A percentile compares a stretch with the other conserved stretches of the same genome.
phyloP scores from a whole-genome alignment of 1,139 yeast species.

The Magnusiomyces ingens region DNA sequence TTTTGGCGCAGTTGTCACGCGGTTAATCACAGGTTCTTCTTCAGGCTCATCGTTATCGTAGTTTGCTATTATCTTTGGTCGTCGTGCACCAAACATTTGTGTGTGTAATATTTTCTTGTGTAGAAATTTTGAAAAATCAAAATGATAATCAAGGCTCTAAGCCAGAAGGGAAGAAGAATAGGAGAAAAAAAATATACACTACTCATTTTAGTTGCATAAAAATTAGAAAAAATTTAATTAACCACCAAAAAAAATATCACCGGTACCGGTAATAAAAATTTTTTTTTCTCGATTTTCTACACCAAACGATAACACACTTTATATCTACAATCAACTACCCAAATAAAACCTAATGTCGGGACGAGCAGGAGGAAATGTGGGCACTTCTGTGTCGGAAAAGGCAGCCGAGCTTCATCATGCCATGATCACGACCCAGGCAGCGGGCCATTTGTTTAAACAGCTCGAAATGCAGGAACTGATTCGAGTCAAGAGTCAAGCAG shows the following conservation, averaged over 20 bases:
- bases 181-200: no score
- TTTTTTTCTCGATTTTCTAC: neutral
- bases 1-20: no score
- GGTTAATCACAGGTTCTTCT: neutral
- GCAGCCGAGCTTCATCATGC: constrained; percentile 52
- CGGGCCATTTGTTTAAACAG: constrained; percentile 50
- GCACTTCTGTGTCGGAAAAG: constrained; percentile 30
- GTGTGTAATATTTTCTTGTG: no score
- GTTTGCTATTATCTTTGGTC: constrained; percentile 3
- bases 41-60: constrained; percentile 1
- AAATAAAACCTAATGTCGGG: neutral
- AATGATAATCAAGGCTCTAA: no score
- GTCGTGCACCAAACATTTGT: constrained; percentile 4
- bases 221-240: neutral
- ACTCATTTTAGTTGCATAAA: neutral
- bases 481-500: constrained; percentile 16
- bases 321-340: neutral
- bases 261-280: neutral
- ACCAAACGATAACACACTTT: neutral
- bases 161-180: no score
- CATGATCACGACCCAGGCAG: constrained; percentile 42
- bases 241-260: no score
- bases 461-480: constrained; percentile 44
- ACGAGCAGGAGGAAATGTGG: neutral
- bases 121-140: no score